Conservation (phyloP, 108 stramenopile species). For the Craspedostauros australis region DNA sequence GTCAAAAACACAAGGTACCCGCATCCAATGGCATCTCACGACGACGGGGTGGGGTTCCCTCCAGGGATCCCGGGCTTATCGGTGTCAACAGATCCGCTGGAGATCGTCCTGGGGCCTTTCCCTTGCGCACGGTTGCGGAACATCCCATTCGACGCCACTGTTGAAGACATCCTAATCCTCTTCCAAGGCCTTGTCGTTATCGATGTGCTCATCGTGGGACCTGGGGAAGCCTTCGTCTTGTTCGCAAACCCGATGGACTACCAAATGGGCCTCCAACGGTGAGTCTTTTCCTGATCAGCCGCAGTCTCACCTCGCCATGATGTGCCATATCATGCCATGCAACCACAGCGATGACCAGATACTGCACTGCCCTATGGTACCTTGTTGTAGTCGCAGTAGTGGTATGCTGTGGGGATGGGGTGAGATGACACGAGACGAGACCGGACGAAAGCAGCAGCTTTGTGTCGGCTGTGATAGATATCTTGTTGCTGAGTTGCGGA, state of each 20-base stretch:
- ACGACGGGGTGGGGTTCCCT: conserved; percentile 49
- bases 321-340: no score
- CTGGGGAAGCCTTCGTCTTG: conserved; percentile 87
- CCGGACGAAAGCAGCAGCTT: no score
- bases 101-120: conserved; percentile 86
- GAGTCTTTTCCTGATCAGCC: no score
- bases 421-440: background rate
- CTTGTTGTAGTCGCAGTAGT: no score
- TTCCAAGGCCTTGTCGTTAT: conserved; percentile 92
- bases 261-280: conserved; percentile 89
- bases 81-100: conserved; percentile 76
- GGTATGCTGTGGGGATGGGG: background rate
- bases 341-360: no score
- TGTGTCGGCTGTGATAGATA: no score
- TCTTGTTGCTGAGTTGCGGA: no score
- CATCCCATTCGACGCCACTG: conserved; percentile 85
- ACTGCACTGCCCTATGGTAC: no score
- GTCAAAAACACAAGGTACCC: no score
- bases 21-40: conserved; percentile 32
- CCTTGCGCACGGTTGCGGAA: conserved; percentile 86
- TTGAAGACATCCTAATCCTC: conserved; percentile 88
- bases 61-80: conserved; percentile 61
- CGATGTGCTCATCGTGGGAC: conserved; percentile 77
- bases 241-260: conserved; percentile 93
- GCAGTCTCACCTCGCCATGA: no score